These are phyloP conservation scores for Vicia faba DNA, from an alignment of 306 rosid species.

Conservation along the genomic window DNA sequence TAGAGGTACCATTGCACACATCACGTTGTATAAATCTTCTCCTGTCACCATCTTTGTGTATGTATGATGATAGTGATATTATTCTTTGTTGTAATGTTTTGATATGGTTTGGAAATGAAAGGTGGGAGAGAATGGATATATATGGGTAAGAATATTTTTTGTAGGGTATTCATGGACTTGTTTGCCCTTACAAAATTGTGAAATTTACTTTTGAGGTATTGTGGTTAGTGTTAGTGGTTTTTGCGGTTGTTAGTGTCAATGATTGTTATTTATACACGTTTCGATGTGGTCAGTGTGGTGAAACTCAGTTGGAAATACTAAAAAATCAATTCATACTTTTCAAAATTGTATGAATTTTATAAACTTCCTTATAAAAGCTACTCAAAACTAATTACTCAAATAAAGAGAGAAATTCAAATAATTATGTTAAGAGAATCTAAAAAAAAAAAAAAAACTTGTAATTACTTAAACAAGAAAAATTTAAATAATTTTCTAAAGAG, in stretches of 20 bases:
- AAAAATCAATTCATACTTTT: neutral
- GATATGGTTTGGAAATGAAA: neutral
- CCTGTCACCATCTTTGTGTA: conserved; percentile 56
- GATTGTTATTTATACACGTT: conserved; percentile 33
- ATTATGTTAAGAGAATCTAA: too few relatives aligned
- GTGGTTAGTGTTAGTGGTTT: conserved; percentile 16
- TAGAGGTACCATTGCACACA: conserved; percentile 84
- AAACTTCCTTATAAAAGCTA: too few relatives aligned
- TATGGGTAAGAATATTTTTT: neutral
- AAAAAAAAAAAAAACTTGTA: too few relatives aligned
- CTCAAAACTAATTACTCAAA: too few relatives aligned
- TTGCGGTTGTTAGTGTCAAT: conserved; percentile 35
- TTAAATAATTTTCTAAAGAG: too few relatives aligned
- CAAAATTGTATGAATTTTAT: too few relatives aligned
- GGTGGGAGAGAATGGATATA: conserved; percentile 2
- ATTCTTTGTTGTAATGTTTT: neutral
- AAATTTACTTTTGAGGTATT: conserved; percentile 30
- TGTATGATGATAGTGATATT: neutral
- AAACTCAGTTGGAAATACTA: neutral
- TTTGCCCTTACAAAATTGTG: conserved; percentile 20
- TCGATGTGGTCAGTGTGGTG: conserved; percentile 9
- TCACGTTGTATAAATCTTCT: conserved; percentile 84
- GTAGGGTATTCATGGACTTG: conserved; percentile 6
- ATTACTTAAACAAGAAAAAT: too few relatives aligned
- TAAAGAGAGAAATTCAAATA: too few relatives aligned